Base-by-base conservation (phyloP, 2,329 filamentous ascomycete species). In the Paramyrothecium roridum region DNA sequence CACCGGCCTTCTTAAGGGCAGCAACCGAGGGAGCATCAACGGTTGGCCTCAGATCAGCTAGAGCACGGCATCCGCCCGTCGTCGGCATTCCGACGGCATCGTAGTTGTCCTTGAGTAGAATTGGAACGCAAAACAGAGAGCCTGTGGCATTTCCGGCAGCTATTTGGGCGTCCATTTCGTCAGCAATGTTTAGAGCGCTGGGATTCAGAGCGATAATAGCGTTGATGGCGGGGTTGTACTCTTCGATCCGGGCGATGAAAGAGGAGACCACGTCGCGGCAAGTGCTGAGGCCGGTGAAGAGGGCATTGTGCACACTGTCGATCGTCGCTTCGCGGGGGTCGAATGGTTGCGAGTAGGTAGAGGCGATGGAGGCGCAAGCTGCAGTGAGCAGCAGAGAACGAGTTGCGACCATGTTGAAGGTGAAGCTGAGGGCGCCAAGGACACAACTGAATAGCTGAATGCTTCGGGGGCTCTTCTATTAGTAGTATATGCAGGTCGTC, bases 31-130 rank as follows among this genome's bases (percentile, higher is more conserved):
- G 52, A 7, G 52, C 55, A 33, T 57, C 52, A 20, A 20, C 26
- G n/a, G 11, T 46, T 3, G 55, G 55, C 16, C 51, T 21, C 2
- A 52, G 45, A 30, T 54, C 48, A 21, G 49, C 49, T 16, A 52
- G 47, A 10, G 52, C 55, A n/a, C 21, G 26, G 13, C 47, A 57
- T 2, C 52, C 52, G 13, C 37, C 52, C 1, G 52, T 54, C 17
- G 52, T 57, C 4, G 52, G 48, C 43, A 57, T 50, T 8, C 55
- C 55, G 6, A 40, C 26, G 12, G 30, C 48, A 45, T 57, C 52
- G 19, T 48, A 52, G 26, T 57, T 53, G 43, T 57, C 55, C 30
- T 57, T 57, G 23, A 57, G 23, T 12, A 57, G 49, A 23, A 57
- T 53, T 3, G 55, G 55, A 8, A 57, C 47, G 43, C 55, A 53